Percentiles rank a stretch among this genome's conserved stretches.
Evolutionary conservation across 2,329 filamentous ascomycete species (phyloP).

Genomic region (Fusarium lyarnte): DNA sequence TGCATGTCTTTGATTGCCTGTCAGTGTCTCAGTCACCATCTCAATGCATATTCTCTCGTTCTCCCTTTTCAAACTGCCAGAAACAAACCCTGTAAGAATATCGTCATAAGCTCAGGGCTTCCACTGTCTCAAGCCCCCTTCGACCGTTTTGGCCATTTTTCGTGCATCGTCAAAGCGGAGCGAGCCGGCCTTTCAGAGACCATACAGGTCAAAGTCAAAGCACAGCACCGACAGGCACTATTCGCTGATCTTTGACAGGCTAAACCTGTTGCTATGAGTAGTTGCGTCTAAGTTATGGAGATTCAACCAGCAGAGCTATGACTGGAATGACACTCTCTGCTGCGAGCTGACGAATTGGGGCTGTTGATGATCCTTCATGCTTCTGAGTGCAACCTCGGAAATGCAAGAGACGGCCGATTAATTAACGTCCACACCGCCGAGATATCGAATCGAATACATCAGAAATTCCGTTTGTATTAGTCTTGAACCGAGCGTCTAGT

Average conservation of each 20-base stretch:
- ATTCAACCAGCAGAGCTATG: not conserved
- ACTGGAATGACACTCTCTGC: not conserved
- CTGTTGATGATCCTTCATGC: constrained; percentile 1
- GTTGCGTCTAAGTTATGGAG: not conserved
- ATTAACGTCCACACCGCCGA: constrained; percentile 16
- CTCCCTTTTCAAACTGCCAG: not conserved
- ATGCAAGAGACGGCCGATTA: constrained; percentile 6
- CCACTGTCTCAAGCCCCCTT: constrained; percentile 4
- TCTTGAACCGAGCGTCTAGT: constrained; percentile 2
- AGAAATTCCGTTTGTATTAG: not conserved
- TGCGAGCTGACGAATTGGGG: constrained; percentile 12
- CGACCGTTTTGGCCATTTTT: not conserved
- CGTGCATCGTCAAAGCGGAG: constrained; percentile 10
- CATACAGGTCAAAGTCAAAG: constrained; percentile 8
- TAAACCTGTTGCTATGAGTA: constrained; percentile 1
- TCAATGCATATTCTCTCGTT: not conserved
- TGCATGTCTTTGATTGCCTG: constrained; percentile 26
- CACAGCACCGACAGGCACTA: constrained; percentile 12
- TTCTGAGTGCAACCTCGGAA: constrained; percentile 14
- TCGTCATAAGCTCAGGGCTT: constrained; percentile 12
- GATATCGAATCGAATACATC: not conserved
- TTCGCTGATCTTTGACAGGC: constrained; percentile 3
- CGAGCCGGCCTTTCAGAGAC: constrained; percentile 17
- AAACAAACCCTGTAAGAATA: not conserved
- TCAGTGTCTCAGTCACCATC: not conserved